Evolutionary conservation across 176 grass and related monocot species (phyloP).

Genomic region (Oryza meyeriana): DNA sequence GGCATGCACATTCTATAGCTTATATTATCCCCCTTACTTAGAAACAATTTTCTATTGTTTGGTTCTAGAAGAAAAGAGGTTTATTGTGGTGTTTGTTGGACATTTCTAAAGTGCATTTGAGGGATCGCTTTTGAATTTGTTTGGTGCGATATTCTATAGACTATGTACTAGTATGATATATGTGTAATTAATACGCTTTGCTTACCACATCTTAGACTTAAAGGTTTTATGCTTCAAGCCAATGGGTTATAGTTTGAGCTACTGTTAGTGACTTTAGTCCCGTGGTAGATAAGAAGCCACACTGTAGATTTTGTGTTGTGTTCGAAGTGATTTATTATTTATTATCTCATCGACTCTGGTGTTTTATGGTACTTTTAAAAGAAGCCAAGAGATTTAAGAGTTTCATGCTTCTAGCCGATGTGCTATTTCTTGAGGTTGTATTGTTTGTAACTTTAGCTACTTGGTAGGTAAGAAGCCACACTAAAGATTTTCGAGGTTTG

Average conservation of each 20-base stretch:
- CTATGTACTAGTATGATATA: not conserved
- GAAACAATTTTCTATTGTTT: not conserved
- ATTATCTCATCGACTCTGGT: not conserved
- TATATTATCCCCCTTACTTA: constrained; percentile 30
- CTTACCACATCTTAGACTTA: not conserved
- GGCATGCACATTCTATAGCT: constrained; percentile 15
- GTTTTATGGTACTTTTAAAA: not conserved
- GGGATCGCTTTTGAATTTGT: not conserved
- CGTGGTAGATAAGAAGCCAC: not conserved
- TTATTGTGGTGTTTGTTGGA: not conserved
- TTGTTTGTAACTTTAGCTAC: too few relatives aligned
- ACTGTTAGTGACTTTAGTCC: not conserved
- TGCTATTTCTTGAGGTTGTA: too few relatives aligned
- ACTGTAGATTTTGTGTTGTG: not conserved
- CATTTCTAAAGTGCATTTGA: not conserved
- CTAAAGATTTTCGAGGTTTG: too few relatives aligned
- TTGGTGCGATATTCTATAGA: not conserved
- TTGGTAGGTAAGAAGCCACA: too few relatives aligned
- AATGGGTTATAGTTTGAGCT: not conserved
- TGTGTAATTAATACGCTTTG: not conserved
- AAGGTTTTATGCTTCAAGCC: not conserved
- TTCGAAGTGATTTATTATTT: not conserved
- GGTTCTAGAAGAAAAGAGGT: not conserved
- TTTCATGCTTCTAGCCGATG: too few relatives aligned
- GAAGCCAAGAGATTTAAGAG: too few relatives aligned